Evolutionary conservation across 805 yeast species (phyloP), one percentile per base, ranked within the genome.

Genomic region (Isabelozyma heimii): DNA sequence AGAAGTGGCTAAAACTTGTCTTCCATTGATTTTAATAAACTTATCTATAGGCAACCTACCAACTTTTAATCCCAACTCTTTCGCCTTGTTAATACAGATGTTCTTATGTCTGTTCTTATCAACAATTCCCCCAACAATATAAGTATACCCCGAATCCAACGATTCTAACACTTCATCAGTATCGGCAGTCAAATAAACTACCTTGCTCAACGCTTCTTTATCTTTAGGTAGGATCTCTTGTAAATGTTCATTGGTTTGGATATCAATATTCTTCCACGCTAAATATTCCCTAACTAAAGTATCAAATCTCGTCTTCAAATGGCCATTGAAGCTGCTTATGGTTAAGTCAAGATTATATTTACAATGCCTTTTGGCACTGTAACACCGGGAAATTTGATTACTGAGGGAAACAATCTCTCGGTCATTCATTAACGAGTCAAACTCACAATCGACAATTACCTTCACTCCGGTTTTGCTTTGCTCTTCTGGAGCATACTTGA

Each of bases 71-170:
- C 91, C 90, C 55, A 88, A 67, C 49, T 75, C 70, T 54, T 83
- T 77, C 0, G 98, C 98, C 65, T 91, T 94, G 53, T 87, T 78
- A 43, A 81, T 76, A 65, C 99, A 92, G 33, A 92, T 67, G 53
- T 77, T 75, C 66, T 89, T 89, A 70, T 91, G 85, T 57, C 98
- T 80, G 51, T 95, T 95, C 65, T 92, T 92, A 65, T 92, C 99
- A 2, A 92, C 98, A 48, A 92, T 92, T 0, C 98, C 99, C 8
- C 99, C 99, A 44, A 92, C 83, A 40, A 92, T 82, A 57, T 92
- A 92, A 0, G 95, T 88, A 62, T 77, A 73, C 2, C 85, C 88
- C 5, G 83, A 81, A 52, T 85, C 83, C 47, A 92, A 71, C 24
- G 73, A 80, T 9, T 78, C 81, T 35, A 94, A 59, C 17, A 75